These are phyloP conservation scores for Glycine soja DNA, from an alignment of 306 rosid genomes.

Conservation along the genomic window DNA sequence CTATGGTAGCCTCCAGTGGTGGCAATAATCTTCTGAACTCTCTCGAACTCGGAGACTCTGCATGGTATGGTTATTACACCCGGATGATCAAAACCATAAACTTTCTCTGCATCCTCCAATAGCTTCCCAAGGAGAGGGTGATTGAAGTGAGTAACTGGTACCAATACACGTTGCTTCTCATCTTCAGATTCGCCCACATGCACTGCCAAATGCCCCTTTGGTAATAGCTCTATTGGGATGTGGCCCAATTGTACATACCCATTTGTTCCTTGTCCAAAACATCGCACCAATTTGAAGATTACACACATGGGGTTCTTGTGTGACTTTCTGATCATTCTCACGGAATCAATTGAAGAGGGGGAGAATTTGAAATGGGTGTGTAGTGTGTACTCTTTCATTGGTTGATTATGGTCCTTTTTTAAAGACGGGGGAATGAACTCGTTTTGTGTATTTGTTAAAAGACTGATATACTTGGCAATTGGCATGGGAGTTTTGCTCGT, in stretches of 20 bases:
- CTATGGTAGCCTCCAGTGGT: neutral
- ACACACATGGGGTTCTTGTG: neutral
- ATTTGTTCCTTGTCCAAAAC: slow-evolving; percentile 9
- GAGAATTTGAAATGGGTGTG: neutral
- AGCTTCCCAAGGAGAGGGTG: slow-evolving; percentile 14
- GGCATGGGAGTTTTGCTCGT: neutral
- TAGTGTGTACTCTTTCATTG: neutral
- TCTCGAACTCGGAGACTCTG: slow-evolving; percentile 18
- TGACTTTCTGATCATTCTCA: neutral
- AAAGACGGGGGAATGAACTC: neutral
- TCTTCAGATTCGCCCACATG: slow-evolving; percentile 25
- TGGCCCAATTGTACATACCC: neutral
- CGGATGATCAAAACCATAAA: slow-evolving; percentile 15
- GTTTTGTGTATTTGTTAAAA: neutral
- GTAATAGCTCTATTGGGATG: neutral
- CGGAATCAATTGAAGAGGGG: too few species aligned
- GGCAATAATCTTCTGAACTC: slow-evolving; percentile 13
- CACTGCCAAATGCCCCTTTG: slow-evolving; percentile 27
- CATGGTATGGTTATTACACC: slow-evolving; percentile 25
- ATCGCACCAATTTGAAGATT: slow-evolving; percentile 10
- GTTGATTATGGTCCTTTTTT: neutral
- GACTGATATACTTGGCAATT: neutral
- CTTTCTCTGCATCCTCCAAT: slow-evolving; percentile 26
- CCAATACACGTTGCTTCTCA: slow-evolving; percentile 22
- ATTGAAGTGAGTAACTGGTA: neutral